phyloP scores from a whole-genome alignment of 148 eudicot species.

The Amaranthus hypochondriacus region DNA sequence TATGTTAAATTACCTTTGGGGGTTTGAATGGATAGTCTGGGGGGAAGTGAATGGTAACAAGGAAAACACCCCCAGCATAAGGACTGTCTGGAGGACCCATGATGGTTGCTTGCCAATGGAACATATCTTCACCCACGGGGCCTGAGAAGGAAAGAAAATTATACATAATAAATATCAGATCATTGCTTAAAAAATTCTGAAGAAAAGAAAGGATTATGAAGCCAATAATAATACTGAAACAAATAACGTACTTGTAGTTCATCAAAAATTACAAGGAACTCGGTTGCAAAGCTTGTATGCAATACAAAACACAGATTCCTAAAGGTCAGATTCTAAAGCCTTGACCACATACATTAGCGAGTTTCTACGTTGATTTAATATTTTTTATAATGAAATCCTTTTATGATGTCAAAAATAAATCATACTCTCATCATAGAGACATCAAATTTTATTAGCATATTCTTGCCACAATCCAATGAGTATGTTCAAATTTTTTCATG shows the following conservation, averaged over 20 bases:
- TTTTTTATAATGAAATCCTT: too few relatives aligned
- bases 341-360: too few relatives aligned
- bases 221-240: not conserved
- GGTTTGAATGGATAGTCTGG: slow-evolving; percentile 43
- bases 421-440: too few relatives aligned
- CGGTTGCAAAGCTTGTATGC: too few relatives aligned
- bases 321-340: too few relatives aligned
- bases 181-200: not conserved
- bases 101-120: slow-evolving; percentile 39
- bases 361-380: too few relatives aligned
- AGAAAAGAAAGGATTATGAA: not conserved
- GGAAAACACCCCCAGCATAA: slow-evolving; percentile 36
- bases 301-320: too few relatives aligned
- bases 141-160: slow-evolving; percentile 13
- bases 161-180: not conserved
- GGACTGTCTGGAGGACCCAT: slow-evolving; percentile 38
- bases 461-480: too few relatives aligned
- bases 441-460: too few relatives aligned
- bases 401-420: too few relatives aligned
- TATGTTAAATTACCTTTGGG: slow-evolving; percentile 26
- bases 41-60: slow-evolving; percentile 33
- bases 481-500: too few relatives aligned
- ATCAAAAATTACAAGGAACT: not conserved
- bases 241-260: not conserved
- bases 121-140: slow-evolving; percentile 40